Evolutionary conservation across 148 eudicot genomes (phyloP).

Genomic region (Arbutus unedo): DNA sequence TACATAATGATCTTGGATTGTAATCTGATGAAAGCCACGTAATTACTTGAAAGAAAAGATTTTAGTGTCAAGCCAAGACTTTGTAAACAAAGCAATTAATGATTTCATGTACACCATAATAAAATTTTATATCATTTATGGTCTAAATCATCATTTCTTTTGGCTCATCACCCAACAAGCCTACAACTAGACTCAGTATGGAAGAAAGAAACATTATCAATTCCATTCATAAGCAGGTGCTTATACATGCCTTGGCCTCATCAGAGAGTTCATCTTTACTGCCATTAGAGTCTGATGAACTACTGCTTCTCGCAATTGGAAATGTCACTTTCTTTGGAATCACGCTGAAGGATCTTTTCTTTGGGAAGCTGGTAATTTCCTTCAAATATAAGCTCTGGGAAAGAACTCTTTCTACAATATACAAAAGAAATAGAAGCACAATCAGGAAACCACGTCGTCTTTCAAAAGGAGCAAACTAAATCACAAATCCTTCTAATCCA

Average conservation of each 20-base stretch:
- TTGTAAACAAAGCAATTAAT: not conserved
- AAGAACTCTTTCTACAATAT: conserved; percentile 21
- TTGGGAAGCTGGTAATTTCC: conserved; percentile 3
- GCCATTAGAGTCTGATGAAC: conserved; percentile 35
- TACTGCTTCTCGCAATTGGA: conserved; percentile 42
- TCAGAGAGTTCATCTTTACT: conserved; percentile 33
- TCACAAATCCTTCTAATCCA: not conserved
- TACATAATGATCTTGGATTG: not conserved
- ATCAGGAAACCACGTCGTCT: not conserved
- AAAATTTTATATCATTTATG: not conserved
- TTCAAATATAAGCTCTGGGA: conserved; percentile 12
- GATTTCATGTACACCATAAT: not conserved
- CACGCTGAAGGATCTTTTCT: conserved; percentile 13
- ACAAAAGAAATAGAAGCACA: not conserved
- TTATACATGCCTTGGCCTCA: conserved; percentile 41
- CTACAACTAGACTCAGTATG: no score
- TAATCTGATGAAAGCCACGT: not conserved
- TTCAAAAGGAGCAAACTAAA: not conserved
- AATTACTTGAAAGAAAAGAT: not conserved
- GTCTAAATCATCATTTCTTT: not conserved
- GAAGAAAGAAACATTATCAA: not conserved
- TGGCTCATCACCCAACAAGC: not conserved
- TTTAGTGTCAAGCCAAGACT: not conserved
- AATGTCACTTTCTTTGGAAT: conserved; percentile 11
- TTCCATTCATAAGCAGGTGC: not conserved